Percentiles rank a stretch among this genome's conserved stretches.
phyloP scores from a whole-genome alignment of 192 early-diverging fungal species.

The Backusella morwellensis region DNA sequence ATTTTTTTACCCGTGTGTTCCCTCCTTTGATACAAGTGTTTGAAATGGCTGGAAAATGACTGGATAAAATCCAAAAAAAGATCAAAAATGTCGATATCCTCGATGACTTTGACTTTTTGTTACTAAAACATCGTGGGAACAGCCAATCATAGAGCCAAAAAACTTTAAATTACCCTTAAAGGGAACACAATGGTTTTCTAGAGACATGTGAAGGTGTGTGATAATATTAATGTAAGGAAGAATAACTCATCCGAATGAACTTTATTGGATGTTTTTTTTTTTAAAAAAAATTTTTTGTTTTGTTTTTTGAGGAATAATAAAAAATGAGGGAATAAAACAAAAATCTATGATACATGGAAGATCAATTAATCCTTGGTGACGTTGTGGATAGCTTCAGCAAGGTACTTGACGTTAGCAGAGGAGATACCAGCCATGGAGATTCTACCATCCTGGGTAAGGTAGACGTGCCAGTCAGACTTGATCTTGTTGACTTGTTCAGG shows the following conservation, averaged over 20 bases:
- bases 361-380: constrained; percentile 69
- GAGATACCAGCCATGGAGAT: constrained; percentile 98
- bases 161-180: neutral
- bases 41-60: neutral
- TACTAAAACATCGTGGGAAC: constrained; percentile 3
- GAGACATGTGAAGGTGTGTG: neutral
- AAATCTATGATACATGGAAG: constrained; percentile 4
- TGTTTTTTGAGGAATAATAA: neutral
- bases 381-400: constrained; percentile 93
- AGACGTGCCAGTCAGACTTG: constrained; percentile 83
- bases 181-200: constrained; percentile 2
- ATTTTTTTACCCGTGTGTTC: constrained; percentile 1
- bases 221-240: constrained; percentile 4
- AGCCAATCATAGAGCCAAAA: neutral
- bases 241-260: neutral
- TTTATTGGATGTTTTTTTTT: constrained; percentile 6
- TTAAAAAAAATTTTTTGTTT: neutral
- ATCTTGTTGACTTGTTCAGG: constrained; percentile 87
- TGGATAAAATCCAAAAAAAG: neutral
- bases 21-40: neutral
- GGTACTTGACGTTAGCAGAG: constrained; percentile 89
- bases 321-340: neutral
- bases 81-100: neutral
- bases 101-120: neutral
- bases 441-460: constrained; percentile 92